Base-by-base conservation (phyloP, 1,284 basidiomycete genomes). In the Dichomitus squalens region DNA sequence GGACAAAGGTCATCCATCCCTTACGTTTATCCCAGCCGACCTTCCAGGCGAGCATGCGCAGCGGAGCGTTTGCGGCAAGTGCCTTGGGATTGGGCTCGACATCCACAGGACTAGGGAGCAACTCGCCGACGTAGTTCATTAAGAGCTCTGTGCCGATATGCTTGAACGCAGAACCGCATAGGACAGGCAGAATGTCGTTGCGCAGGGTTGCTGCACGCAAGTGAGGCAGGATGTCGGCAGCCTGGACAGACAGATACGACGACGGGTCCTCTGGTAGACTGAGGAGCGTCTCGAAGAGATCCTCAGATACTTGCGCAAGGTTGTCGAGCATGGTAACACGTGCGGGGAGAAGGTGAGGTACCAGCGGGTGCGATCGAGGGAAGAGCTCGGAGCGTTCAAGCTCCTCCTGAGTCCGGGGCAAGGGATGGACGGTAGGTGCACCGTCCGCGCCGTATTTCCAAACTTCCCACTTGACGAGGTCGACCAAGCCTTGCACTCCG, bases 1-100 rank as follows among this genome's bases (percentile, higher is more conserved):
- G 81, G 34, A 96, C 87, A 68, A 94, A 96, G 0, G 93, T 95
- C 86, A 95, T 92, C 85, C 93, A 95, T 14, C 93, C 93, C 62
- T 82, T 84, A 58, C 83, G 84, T 61, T 86, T 87, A 70, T 95
- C 92, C 89, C 91, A 95, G 23, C 80, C 81, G 18, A 96, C 93
- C 70, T 96, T 96, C 91, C 94, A 96, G 0, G 92, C 93, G 21
- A 96, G 76, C 64, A 88, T 72, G 27, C 83, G 84, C 20, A 89
- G 68, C 0, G 85, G 83, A 1, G 78, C 70, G 59, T 83, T 82
- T 34, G 72, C 67, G 11, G 68, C 70, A 7, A 63, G 39, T 25
- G 55, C 53, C 35, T 57, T 54, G 48, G 81, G 79, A 4, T 64
- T 64, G 31, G 79, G 73, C 49, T 79, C 77, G 6, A 90, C 78